These are phyloP conservation scores for Paramecium primaurelia DNA, from an alignment of 73 alveolate genomes.

Conservation along the genomic window DNA sequence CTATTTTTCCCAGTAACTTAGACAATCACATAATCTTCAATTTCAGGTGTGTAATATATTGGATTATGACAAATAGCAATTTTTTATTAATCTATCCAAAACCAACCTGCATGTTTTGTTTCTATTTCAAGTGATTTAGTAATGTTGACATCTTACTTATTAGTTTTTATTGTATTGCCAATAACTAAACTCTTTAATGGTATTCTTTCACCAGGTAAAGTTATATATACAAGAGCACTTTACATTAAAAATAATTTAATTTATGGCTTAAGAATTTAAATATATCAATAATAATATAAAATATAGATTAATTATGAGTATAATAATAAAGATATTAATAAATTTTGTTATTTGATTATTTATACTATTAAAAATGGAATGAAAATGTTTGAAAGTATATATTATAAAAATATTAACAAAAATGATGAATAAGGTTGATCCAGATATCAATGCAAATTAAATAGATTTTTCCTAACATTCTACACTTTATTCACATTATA, in stretches of 20 bases:
- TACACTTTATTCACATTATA: slow-evolving; percentile 10
- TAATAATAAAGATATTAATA: background rate
- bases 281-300: background rate
- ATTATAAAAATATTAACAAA: background rate
- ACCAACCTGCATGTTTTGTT: background rate
- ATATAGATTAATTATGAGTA: background rate
- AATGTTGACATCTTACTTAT: background rate
- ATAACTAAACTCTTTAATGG: background rate
- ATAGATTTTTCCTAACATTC: slow-evolving; percentile 25
- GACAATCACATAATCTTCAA: background rate
- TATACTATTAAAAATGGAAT: background rate
- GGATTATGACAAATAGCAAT: background rate
- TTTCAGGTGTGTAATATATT: slow-evolving; percentile 1
- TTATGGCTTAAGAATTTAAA: slow-evolving; percentile 6
- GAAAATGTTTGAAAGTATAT: background rate
- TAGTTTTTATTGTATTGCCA: background rate
- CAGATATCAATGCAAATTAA: background rate
- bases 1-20: slow-evolving; percentile 23
- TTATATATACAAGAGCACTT: slow-evolving; percentile 18
- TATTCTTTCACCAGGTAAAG: slow-evolving; percentile 22
- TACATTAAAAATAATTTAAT: background rate
- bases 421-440: background rate
- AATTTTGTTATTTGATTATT: background rate
- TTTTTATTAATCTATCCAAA: background rate
- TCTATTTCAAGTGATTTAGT: background rate